These are phyloP conservation scores for Trichoderma breve DNA, from an alignment of 2,329 filamentous ascomycete genomes.

Conservation along the genomic window DNA sequence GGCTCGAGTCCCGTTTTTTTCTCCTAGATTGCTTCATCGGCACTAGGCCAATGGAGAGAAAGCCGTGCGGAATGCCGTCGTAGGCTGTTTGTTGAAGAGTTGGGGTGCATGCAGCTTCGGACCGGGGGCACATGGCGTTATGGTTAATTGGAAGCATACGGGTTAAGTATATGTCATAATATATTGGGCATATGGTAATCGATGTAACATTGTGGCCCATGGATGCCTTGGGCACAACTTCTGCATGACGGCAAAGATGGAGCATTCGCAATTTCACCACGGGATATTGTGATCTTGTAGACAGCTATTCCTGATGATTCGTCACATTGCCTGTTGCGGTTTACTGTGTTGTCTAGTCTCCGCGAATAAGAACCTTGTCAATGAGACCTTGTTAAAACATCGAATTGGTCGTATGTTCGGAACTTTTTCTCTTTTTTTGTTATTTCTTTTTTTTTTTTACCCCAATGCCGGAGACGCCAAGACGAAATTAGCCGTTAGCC, in stretches of 20 bases:
- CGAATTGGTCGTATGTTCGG: not conserved
- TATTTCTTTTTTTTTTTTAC: not conserved
- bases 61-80: not conserved
- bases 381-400: not conserved
- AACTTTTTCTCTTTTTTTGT: not conserved
- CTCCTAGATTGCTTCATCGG: conserved; percentile 10
- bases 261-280: not conserved
- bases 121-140: not conserved
- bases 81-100: not conserved
- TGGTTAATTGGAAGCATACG: conserved; percentile 17
- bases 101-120: not conserved
- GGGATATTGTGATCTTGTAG: not conserved
- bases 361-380: not conserved
- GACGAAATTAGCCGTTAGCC: conserved; percentile 15
- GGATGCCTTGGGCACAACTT: not conserved
- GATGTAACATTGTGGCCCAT: not conserved
- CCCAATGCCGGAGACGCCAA: not conserved
- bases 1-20: not conserved
- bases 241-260: not conserved
- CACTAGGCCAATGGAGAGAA: not conserved
- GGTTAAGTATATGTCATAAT: not conserved
- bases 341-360: not conserved
- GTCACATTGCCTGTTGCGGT: not conserved
- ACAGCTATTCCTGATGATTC: not conserved
- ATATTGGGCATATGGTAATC: not conserved